Evolutionary conservation across 306 rosid species (phyloP).

Genomic region (Nissolia schottii): DNA sequence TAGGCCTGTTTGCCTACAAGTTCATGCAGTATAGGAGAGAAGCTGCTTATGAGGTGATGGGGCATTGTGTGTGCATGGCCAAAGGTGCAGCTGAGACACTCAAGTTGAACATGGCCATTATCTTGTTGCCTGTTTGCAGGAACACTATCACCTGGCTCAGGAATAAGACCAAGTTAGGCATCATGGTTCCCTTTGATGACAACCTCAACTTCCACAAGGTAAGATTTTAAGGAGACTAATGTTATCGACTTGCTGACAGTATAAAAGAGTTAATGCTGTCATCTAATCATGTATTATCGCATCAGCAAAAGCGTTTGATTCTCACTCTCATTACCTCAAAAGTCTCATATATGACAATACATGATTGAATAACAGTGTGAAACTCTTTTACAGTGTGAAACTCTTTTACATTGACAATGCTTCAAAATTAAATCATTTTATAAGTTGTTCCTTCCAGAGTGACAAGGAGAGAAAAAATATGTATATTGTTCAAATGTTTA

Average conservation of each 20-base stretch:
- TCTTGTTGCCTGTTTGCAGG: conserved; percentile 53
- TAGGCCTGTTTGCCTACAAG: conserved; percentile 45
- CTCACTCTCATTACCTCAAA: too few species aligned
- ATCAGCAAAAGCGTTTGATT: too few species aligned
- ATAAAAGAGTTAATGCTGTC: too few species aligned
- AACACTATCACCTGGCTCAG: conserved; percentile 57
- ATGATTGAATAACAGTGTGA: too few species aligned
- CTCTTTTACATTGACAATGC: too few species aligned
- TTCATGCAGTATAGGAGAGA: conserved; percentile 37
- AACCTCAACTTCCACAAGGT: conserved; percentile 63
- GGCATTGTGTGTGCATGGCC: conserved; percentile 68
- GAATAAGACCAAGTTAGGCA: conserved; percentile 47
- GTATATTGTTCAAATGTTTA: background rate
- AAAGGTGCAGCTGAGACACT: conserved; percentile 75
- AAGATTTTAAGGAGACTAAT: too few species aligned
- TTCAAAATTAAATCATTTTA: too few species aligned
- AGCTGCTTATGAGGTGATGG: conserved; percentile 46
- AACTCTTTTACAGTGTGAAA: too few species aligned
- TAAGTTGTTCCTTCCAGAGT: background rate
- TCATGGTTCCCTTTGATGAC: conserved; percentile 54
- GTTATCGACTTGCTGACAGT: too few species aligned
- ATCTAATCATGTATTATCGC: too few species aligned
- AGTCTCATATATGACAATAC: too few species aligned
- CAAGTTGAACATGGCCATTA: conserved; percentile 60
- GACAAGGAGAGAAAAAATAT: background rate